Evolutionary conservation across 2,329 filamentous ascomycete species (phyloP).

Genomic region (Taxawa tesnikishii): DNA sequence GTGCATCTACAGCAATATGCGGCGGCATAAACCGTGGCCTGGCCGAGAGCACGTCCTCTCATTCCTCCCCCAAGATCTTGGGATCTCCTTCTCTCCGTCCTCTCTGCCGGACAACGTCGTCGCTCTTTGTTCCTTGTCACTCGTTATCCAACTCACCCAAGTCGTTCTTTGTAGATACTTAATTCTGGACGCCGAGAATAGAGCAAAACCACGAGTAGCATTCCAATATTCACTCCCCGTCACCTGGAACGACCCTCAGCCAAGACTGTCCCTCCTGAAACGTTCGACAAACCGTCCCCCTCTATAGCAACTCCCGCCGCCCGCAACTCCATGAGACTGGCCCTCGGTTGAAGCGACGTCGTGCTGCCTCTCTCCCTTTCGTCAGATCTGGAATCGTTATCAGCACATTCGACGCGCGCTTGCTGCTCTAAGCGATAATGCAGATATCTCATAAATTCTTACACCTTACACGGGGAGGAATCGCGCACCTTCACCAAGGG

Average conservation of each 20-base stretch:
- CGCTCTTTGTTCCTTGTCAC: constrained; percentile 1
- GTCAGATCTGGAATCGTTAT: background rate
- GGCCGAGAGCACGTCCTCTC: too few species aligned
- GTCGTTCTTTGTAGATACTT: constrained; percentile 14
- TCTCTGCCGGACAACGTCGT: too few species aligned
- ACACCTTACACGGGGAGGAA: background rate
- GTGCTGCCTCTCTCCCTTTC: too few species aligned
- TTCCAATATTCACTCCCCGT: constrained; percentile 1
- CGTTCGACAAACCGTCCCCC: constrained; percentile 6
- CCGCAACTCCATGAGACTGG: background rate
- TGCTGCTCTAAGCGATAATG: constrained; percentile 3
- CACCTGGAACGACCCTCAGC: constrained; percentile 2
- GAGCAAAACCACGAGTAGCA: background rate
- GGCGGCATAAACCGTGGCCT: too few species aligned
- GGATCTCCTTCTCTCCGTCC: too few species aligned
- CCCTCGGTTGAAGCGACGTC: too few species aligned
- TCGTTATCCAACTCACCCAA: constrained; percentile 9
- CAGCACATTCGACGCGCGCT: constrained; percentile 3
- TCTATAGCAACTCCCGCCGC: constrained; percentile 3
- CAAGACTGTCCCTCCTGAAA: constrained; percentile 6
- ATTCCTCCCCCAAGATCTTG: too few species aligned
- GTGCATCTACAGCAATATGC: too few species aligned
- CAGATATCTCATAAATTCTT: background rate
- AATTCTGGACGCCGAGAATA: constrained; percentile 1
- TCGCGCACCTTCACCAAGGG: background rate